Base-by-base conservation (phyloP, 2,329 filamentous ascomycete species). In the Pseudomassariella vexata region DNA sequence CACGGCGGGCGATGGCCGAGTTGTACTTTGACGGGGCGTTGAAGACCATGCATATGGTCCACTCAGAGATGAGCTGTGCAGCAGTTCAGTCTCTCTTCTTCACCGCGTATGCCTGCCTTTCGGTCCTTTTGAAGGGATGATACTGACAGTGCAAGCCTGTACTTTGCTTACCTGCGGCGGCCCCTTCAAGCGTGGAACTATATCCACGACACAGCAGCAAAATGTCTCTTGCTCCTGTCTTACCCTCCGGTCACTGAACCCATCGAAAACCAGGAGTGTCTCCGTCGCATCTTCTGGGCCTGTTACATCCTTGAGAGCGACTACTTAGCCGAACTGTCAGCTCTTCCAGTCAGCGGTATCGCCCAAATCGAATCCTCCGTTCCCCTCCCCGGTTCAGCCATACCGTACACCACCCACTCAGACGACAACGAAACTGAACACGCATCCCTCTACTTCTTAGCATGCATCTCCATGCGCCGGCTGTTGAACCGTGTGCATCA, bases 301-400 rank as follows among this genome's bases (percentile, higher is more conserved):
- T 72, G 68, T 35, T 73, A 71, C 34, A 68, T 73, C 9, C 54
- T 73, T 0, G 68, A 73, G 45, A 71, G 67, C 25, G 68, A 73
- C 41, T 69, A 71, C 29, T 58, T 73, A 10, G 68, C 69, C 4
- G 69, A 73, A 39, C 51, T 73, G 3, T 67, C 68, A 4, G 62
- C 62, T 2, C 59, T 70, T 9, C 68, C 69, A 0, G 63, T 66
- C 17, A 68, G 62, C 0, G 68, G 70, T 3, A 66, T 72, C 12
- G 63, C 66, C 0, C 59, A 65, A 6, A 68, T 72, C 17, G 69
- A 73, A 36, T 70, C 67, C 0, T 66, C 63, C 0, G 59, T 71
- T 3, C 60, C 64, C 0, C 49, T 73, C 0, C 68, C 69, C 0
- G 65, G 66, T 0, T 51, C 55, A 0, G n/a, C n/a, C n/a, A n/a